These are phyloP conservation scores for Microcera coccophila DNA, from an alignment of 2,329 filamentous ascomycete genomes.

Conservation along the genomic window DNA sequence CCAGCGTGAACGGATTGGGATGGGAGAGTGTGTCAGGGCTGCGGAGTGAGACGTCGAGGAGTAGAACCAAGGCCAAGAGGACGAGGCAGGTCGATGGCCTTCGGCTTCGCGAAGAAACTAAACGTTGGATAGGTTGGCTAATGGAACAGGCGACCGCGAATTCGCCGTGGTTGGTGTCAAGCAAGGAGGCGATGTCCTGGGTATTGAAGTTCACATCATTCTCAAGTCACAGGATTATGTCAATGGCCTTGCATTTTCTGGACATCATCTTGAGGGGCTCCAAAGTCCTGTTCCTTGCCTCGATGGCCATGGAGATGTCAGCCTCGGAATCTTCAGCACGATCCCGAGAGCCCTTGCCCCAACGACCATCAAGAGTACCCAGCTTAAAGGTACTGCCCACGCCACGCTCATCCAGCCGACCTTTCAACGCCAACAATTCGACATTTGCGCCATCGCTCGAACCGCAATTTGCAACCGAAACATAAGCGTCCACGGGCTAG, in stretches of 20 bases:
- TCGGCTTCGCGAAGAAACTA: slow-evolving; percentile 41
- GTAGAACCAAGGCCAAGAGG: slow-evolving; percentile 59
- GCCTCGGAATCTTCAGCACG: not conserved
- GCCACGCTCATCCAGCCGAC: not conserved
- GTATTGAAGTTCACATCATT: not conserved
- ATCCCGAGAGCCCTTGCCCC: not conserved
- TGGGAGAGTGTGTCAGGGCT: slow-evolving; percentile 6
- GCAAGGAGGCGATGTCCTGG: not conserved
- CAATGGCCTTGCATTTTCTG: not conserved
- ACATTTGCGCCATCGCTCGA: slow-evolving; percentile 63
- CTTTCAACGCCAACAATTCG: slow-evolving; percentile 22
- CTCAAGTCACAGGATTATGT: slow-evolving; percentile 1
- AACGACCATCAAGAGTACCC: slow-evolving; percentile 35
- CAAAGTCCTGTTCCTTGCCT: not conserved
- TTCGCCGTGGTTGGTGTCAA: not conserved
- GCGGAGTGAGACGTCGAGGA: slow-evolving; percentile 39
- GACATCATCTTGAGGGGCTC: not conserved
- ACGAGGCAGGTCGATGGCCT: slow-evolving; percentile 49
- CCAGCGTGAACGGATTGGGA: not conserved
- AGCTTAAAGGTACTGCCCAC: not conserved
- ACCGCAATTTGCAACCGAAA: slow-evolving; percentile 64
- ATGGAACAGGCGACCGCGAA: slow-evolving; percentile 1
- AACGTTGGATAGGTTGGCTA: not conserved
- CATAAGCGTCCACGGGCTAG: slow-evolving; percentile 42
- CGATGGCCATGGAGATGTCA: not conserved